phyloP scores from a whole-genome alignment of 192 early-diverging fungal species.

The Diversispora eburnea region DNA sequence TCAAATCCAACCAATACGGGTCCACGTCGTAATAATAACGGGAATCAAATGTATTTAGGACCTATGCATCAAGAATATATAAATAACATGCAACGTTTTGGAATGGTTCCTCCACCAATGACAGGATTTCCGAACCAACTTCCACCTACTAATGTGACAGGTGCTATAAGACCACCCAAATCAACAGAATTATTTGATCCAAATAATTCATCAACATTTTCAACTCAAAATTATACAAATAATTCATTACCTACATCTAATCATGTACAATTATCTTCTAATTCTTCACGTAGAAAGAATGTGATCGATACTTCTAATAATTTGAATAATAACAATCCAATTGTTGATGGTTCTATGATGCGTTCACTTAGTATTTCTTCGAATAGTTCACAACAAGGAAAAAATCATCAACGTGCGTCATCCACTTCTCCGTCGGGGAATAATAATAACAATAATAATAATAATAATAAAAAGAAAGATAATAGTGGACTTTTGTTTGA shows the following conservation, averaged over 20 bases:
- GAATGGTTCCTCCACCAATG: conserved; percentile 3
- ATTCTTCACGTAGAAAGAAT: not conserved
- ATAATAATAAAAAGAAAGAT: conserved; percentile 2
- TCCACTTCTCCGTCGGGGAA: conserved; percentile 7
- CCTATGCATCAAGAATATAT: conserved; percentile 4
- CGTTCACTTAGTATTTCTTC: conserved; percentile 20
- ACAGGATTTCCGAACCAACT: conserved; percentile 3
- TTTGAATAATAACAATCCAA: not conserved
- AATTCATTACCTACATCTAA: not conserved
- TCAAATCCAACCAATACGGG: not conserved
- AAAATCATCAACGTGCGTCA: conserved; percentile 2
- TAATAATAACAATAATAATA: not conserved
- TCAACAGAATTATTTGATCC: conserved; percentile 28
- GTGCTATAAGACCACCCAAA: conserved; percentile 24
- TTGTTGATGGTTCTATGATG: conserved; percentile 25
- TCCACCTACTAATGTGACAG: conserved; percentile 5
- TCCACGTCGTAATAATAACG: conserved; percentile 14
- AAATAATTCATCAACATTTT: not conserved
- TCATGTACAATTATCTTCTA: not conserved
- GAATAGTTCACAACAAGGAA: not conserved
- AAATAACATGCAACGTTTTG: conserved; percentile 3
- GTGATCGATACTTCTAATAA: not conserved
- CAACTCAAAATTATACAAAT: not conserved
- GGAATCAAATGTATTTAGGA: conserved; percentile 11
- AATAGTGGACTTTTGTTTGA: conserved; percentile 15